Conservation (phyloP, 129 eudicot genomes). For the Flaveria trinervia region DNA sequence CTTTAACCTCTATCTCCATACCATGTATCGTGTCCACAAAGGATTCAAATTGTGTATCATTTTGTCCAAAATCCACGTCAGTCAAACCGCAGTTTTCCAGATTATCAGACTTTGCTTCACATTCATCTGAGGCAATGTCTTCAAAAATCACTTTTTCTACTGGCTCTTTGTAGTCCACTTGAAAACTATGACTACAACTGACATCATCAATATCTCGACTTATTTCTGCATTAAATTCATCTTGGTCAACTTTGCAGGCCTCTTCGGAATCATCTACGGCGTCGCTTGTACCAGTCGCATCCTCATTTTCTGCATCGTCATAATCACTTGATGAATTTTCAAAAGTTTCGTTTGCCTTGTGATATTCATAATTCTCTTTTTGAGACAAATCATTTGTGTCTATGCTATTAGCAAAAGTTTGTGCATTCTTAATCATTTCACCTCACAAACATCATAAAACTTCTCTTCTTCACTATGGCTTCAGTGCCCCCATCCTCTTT, state of each 20-base stretch:
- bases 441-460: slow-evolving; percentile 40
- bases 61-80: slow-evolving; percentile 36
- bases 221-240: slow-evolving; percentile 24
- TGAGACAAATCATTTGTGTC: slow-evolving; percentile 14
- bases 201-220: slow-evolving; percentile 37
- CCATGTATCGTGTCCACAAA: slow-evolving; percentile 37
- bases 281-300: slow-evolving; percentile 21
- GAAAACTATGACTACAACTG: slow-evolving; percentile 13
- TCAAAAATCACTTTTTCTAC: slow-evolving; percentile 33
- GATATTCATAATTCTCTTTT: slow-evolving; percentile 22
- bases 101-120: slow-evolving; percentile 33
- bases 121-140: slow-evolving; percentile 28
- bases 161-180: slow-evolving; percentile 37
- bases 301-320: slow-evolving; percentile 46
- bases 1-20: slow-evolving; percentile 40
- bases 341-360: slow-evolving; percentile 21
- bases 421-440: slow-evolving; percentile 32
- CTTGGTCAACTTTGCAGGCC: slow-evolving; percentile 16
- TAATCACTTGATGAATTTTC: slow-evolving; percentile 37
- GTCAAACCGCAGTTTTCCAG: slow-evolving; percentile 20
- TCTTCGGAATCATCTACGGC: slow-evolving; percentile 33
- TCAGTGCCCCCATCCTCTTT: slow-evolving; percentile 21
- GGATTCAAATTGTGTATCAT: slow-evolving; percentile 41
- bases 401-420: slow-evolving; percentile 7
- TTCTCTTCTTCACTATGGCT: slow-evolving; percentile 37